Evolutionary conservation across 2,329 filamentous ascomycete species (phyloP).

Genomic region (Phoma sp.): DNA sequence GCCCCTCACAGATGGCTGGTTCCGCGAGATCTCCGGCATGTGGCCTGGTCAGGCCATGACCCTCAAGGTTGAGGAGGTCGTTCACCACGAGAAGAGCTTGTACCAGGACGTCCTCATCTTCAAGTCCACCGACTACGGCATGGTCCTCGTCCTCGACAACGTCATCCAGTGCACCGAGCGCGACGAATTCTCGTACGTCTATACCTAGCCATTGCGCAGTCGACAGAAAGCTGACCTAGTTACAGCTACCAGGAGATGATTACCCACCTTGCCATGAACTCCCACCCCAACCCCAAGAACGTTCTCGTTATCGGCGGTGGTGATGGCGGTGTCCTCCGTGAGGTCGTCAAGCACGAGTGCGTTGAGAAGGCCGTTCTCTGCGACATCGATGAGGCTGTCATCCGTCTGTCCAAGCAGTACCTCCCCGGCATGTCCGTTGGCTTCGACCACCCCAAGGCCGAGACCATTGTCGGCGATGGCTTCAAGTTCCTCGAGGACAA

Average conservation of each 20-base stretch:
- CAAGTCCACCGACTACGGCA: conserved; percentile 96
- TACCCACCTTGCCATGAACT: conserved; percentile 97
- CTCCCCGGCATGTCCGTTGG: conserved; percentile 92
- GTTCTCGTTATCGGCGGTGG: conserved; percentile 98
- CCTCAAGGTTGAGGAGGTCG: conserved; percentile 85
- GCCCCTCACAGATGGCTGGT: conserved; percentile 89
- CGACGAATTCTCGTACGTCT: conserved; percentile 86
- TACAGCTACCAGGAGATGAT: conserved; percentile 97
- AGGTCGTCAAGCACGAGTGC: conserved; percentile 98
- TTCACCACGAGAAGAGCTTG: conserved; percentile 99
- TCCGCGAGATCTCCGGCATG: conserved; percentile 98
- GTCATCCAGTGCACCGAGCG: conserved; percentile 99
- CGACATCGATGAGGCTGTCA: conserved; percentile 99
- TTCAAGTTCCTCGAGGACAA: conserved; percentile 98
- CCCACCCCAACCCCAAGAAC: conserved; percentile 97
- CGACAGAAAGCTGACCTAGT: conserved; percentile 22
- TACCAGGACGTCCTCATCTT: conserved; percentile 99
- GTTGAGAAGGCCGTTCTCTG: conserved; percentile 96
- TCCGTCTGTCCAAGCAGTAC: conserved; percentile 97
- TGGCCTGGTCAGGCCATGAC: conserved; percentile 99
- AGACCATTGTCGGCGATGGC: conserved; percentile 91
- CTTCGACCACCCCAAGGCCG: conserved; percentile 92
- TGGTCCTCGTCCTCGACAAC: conserved; percentile 95
- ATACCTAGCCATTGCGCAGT: neutral
- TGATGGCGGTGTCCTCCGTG: conserved; percentile 95